These are phyloP conservation scores for Fonticula alba DNA, from an alignment of 78 protist species.

Conservation along the genomic window DNA sequence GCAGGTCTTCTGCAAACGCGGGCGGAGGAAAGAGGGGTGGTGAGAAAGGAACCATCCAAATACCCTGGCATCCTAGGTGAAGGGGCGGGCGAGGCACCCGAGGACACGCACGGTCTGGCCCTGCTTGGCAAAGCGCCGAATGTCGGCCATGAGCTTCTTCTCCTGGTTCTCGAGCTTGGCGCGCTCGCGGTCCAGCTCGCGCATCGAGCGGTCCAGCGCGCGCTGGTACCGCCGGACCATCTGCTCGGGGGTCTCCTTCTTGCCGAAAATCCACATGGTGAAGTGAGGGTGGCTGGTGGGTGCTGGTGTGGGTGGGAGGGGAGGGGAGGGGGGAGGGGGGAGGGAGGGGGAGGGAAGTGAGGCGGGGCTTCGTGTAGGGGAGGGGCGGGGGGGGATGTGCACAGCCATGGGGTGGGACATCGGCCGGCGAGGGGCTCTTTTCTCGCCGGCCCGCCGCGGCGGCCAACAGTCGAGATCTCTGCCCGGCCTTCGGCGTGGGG, in stretches of 20 bases:
- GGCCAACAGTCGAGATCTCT: too few species aligned
- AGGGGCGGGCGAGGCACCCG: too few species aligned
- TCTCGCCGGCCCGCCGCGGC: too few species aligned
- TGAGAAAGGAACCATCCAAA: background rate
- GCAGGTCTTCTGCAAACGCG: constrained; percentile 28
- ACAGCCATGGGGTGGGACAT: too few species aligned
- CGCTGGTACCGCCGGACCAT: constrained; percentile 71
- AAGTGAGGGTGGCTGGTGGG: too few species aligned
- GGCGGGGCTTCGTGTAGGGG: too few species aligned
- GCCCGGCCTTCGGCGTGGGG: too few species aligned
- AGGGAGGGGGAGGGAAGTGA: too few species aligned
- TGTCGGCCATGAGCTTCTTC: constrained; percentile 55
- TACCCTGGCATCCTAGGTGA: background rate
- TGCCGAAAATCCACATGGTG: constrained; percentile 7
- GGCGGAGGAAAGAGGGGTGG: background rate
- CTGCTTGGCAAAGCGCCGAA: constrained; percentile 59
- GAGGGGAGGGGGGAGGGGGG: too few species aligned
- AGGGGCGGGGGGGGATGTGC: too few species aligned
- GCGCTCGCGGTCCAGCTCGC: constrained; percentile 84
- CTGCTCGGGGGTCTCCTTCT: constrained; percentile 31
- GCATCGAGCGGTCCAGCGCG: constrained; percentile 43
- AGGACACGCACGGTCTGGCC: constrained; percentile 39
- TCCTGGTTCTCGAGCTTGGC: constrained; percentile 50
- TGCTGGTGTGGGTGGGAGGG: too few species aligned
- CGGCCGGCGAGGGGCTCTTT: too few species aligned